Conservation (phyloP, 495 filamentous ascomycete genomes). For the Xanthoparmelia taractica region DNA sequence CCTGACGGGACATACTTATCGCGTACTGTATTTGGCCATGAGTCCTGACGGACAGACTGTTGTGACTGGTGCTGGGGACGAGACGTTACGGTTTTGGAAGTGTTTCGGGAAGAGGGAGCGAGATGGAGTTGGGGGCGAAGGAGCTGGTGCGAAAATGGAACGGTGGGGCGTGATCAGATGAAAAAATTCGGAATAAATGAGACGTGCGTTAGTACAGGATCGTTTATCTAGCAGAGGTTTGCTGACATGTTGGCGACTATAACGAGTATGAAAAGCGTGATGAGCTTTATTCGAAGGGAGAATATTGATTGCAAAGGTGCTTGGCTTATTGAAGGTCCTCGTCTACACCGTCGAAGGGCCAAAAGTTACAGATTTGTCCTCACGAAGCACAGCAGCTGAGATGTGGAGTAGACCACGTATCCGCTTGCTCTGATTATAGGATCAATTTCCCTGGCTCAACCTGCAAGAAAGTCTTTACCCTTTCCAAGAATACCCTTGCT, state of each 20-base stretch:
- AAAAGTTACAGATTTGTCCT: conserved; percentile 2
- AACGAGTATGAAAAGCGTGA: neutral
- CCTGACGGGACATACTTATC: conserved; percentile 90
- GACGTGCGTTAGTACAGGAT: conserved; percentile 3
- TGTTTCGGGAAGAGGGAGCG: conserved; percentile 67
- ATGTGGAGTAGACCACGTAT: neutral
- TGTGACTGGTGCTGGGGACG: conserved; percentile 93
- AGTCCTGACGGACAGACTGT: conserved; percentile 89
- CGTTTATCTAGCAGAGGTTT: conserved; percentile 6
- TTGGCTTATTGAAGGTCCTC: conserved; percentile 2
- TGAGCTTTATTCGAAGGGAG: conserved; percentile 2
- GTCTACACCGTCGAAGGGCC: neutral
- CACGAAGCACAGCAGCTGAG: neutral
- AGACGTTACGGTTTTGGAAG: conserved; percentile 95
- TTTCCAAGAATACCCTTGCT: conserved; percentile 71
- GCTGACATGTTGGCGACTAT: conserved; percentile 4
- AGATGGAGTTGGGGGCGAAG: conserved; percentile 41
- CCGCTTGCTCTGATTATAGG: conserved; percentile 31
- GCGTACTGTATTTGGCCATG: conserved; percentile 94
- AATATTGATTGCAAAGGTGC: conserved; percentile 11
- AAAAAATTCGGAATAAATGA: conserved; percentile 12
- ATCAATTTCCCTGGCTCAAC: conserved; percentile 74
- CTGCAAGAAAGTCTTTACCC: conserved; percentile 74
- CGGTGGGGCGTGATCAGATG: conserved; percentile 68
- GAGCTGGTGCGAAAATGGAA: conserved; percentile 48